phyloP scores from a whole-genome alignment of 2,329 filamentous ascomycete species.

The Colletotrichum camelliae region DNA sequence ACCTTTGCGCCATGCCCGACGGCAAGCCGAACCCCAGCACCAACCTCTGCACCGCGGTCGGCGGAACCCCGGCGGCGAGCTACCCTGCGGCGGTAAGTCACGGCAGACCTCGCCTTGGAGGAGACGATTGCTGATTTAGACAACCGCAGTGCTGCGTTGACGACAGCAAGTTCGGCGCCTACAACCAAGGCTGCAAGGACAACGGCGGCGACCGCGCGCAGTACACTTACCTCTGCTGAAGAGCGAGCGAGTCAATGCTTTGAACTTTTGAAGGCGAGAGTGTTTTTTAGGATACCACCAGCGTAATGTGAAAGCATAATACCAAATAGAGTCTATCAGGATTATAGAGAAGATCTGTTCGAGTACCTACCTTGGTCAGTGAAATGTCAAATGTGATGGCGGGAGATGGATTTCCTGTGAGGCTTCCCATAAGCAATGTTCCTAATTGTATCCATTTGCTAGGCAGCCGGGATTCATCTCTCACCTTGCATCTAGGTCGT shows the following conservation, averaged over 20 bases:
- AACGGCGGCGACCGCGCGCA: neutral
- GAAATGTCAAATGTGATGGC: too few relatives aligned
- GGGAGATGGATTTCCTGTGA: neutral
- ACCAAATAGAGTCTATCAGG: neutral
- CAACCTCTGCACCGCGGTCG: neutral
- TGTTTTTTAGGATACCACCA: neutral
- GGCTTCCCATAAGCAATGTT: neutral
- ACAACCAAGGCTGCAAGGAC: neutral
- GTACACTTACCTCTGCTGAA: neutral
- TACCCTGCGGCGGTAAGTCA: neutral
- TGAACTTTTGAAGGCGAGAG: neutral
- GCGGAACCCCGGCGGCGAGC: neutral
- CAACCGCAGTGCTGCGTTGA: neutral
- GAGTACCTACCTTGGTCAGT: neutral
- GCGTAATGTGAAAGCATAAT: neutral
- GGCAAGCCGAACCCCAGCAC: neutral
- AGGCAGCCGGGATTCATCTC: neutral
- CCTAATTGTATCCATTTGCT: accelerated
- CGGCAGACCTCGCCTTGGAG: too few relatives aligned
- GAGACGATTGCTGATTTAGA: neutral
- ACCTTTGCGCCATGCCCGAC: neutral
- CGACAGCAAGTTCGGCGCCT: neutral
- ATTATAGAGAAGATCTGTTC: neutral
- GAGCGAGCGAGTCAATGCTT: neutral
- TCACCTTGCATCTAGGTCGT: neutral